These are phyloP conservation scores for Macrolepiota dolichaula DNA, from an alignment of 768 basidiomycete genomes.

Conservation along the genomic window DNA sequence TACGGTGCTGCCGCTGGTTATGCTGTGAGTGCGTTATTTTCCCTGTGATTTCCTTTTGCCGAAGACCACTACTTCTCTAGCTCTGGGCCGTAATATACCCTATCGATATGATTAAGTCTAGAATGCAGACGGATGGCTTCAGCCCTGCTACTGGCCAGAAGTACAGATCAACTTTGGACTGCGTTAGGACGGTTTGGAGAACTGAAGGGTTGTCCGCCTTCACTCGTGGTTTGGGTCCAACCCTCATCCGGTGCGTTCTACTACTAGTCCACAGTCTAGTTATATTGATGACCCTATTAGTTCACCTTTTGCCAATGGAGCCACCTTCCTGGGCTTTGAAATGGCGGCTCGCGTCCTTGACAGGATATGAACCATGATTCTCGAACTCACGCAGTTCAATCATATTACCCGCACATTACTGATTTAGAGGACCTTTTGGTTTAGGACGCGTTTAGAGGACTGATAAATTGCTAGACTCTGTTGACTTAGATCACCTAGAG, in stretches of 20 bases:
- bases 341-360: slow-evolving; percentile 76
- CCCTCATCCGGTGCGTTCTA: slow-evolving; percentile 75
- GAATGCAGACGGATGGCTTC: slow-evolving; percentile 95
- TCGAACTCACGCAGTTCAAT: neutral
- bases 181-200: slow-evolving; percentile 77
- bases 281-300: slow-evolving; percentile 30
- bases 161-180: slow-evolving; percentile 81
- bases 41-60: neutral
- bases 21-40: slow-evolving; percentile 51
- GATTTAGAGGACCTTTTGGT: neutral
- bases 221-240: slow-evolving; percentile 87
- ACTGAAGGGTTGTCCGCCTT: slow-evolving; percentile 85
- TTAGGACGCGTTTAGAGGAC: neutral
- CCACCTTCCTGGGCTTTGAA: slow-evolving; percentile 96
- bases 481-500: neutral
- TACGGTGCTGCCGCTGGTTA: slow-evolving; percentile 94
- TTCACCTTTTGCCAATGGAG: slow-evolving; percentile 95
- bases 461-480: neutral
- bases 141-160: slow-evolving; percentile 70
- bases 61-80: slow-evolving; percentile 30
- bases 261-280: neutral
- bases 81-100: slow-evolving; percentile 94
- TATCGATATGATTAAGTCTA: slow-evolving; percentile 93
- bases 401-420: neutral
- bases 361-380: slow-evolving; percentile 20